Evolutionary conservation across 148 eudicot genomes (phyloP).

Genomic region (Drosera capensis): DNA sequence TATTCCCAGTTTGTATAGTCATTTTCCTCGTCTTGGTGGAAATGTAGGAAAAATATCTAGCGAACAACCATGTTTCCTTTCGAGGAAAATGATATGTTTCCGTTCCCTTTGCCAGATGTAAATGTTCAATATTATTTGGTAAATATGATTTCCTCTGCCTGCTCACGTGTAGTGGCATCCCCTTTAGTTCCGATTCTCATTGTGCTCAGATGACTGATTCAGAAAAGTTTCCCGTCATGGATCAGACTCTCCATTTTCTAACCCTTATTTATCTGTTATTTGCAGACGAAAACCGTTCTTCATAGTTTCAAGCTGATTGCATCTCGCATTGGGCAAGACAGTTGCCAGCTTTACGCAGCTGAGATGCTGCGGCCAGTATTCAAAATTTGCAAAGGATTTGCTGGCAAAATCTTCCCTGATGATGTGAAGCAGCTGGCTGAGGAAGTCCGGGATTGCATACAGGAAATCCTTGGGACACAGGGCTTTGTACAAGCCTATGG

Average conservation of each 20-base stretch:
- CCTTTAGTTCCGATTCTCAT: too few species aligned
- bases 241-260: too few species aligned
- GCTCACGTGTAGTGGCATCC: too few species aligned
- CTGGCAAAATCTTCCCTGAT: constrained; percentile 75
- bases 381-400: constrained; percentile 70
- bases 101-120: too few species aligned
- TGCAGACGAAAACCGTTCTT: constrained; percentile 66
- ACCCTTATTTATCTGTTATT: constrained; percentile 1
- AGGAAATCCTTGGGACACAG: constrained; percentile 30
- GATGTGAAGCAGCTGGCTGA: constrained; percentile 61
- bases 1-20: not conserved
- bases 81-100: too few species aligned
- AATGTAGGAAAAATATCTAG: too few species aligned
- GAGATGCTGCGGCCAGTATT: constrained; percentile 57
- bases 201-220: too few species aligned
- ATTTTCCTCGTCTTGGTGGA: not conserved
- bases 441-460: constrained; percentile 31
- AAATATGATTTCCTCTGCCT: too few species aligned
- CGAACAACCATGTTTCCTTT: too few species aligned
- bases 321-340: constrained; percentile 19
- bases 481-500: constrained; percentile 35
- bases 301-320: constrained; percentile 32
- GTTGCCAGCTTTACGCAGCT: constrained; percentile 33
- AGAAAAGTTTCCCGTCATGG: too few species aligned
- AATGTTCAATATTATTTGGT: too few species aligned